These are phyloP conservation scores for Apiosordaria backusii DNA, from an alignment of 495 filamentous ascomycete species.

Conservation along the genomic window DNA sequence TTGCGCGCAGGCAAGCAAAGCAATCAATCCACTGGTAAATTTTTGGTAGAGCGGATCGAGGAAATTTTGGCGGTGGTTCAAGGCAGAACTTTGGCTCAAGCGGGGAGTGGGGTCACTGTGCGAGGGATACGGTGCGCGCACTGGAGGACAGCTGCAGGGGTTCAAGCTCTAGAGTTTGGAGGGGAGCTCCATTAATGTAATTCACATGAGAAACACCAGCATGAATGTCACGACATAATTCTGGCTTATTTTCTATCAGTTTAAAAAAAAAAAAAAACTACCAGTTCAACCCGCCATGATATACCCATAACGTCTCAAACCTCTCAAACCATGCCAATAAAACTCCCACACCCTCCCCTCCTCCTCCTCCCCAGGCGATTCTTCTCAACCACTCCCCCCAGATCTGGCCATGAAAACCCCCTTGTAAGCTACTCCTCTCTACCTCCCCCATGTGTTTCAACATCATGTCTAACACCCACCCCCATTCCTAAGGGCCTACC, in stretches of 20 bases:
- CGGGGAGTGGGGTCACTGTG: background rate
- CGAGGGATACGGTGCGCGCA: background rate
- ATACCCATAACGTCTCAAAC: background rate
- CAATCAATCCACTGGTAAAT: slow-evolving; percentile 23
- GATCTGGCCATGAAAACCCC: slow-evolving; percentile 80
- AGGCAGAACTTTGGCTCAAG: slow-evolving; percentile 36
- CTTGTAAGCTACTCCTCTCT: slow-evolving; percentile 50
- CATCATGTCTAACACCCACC: slow-evolving; percentile 18
- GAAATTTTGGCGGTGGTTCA: slow-evolving; percentile 48
- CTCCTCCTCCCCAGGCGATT: slow-evolving; percentile 61
- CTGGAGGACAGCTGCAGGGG: slow-evolving; percentile 3
- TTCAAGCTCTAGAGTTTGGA: background rate
- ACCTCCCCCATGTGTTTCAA: background rate
- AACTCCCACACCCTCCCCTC: slow-evolving; percentile 40
- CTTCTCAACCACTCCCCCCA: slow-evolving; percentile 34
- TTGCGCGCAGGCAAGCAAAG: slow-evolving; percentile 4
- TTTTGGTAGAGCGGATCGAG: slow-evolving; percentile 20
- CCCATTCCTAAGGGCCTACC: slow-evolving; percentile 69
- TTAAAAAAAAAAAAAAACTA: background rate
- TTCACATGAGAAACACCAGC: background rate
- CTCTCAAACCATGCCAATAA: slow-evolving; percentile 32
- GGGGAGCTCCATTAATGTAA: background rate
- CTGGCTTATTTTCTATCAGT: background rate
- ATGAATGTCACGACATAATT: background rate
- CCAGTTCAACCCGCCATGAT: background rate